Evolutionary conservation across 2,329 filamentous ascomycete species (phyloP).

Genomic region (Trichoderma asperellum): DNA sequence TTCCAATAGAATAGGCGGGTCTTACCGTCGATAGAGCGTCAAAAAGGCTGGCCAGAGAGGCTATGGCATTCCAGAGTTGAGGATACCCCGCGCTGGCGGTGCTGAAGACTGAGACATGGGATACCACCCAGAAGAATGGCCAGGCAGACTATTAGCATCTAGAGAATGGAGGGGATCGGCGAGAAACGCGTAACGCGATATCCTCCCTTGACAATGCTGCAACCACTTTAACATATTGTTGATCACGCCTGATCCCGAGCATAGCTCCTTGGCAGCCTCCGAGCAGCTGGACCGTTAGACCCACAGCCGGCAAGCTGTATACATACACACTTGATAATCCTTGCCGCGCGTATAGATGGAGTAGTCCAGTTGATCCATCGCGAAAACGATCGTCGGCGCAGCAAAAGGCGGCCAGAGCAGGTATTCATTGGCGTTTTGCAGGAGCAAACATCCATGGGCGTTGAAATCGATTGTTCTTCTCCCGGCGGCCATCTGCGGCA

Average conservation of each 20-base stretch:
- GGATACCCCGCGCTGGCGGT: slow-evolving; percentile 18
- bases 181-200: slow-evolving; percentile 14
- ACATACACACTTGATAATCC: neutral
- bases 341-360: neutral
- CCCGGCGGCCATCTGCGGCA: neutral
- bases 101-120: slow-evolving; percentile 32
- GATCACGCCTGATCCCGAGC: neutral
- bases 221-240: neutral
- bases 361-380: neutral
- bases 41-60: slow-evolving; percentile 21
- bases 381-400: neutral
- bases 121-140: slow-evolving; percentile 24
- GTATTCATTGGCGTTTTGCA: neutral
- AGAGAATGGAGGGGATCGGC: slow-evolving; percentile 10
- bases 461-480: neutral
- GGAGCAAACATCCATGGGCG: neutral
- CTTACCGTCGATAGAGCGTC: slow-evolving; percentile 17
- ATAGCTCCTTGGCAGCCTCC: neutral
- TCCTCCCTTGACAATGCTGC: neutral
- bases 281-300: neutral
- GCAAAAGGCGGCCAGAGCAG: neutral
- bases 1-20: neutral
- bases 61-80: slow-evolving; percentile 37
- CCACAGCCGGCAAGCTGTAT: neutral
- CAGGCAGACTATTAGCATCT: slow-evolving; percentile 1